Conservation (phyloP, 1,139 yeast genomes). For the Yamadazyma diospyri region DNA sequence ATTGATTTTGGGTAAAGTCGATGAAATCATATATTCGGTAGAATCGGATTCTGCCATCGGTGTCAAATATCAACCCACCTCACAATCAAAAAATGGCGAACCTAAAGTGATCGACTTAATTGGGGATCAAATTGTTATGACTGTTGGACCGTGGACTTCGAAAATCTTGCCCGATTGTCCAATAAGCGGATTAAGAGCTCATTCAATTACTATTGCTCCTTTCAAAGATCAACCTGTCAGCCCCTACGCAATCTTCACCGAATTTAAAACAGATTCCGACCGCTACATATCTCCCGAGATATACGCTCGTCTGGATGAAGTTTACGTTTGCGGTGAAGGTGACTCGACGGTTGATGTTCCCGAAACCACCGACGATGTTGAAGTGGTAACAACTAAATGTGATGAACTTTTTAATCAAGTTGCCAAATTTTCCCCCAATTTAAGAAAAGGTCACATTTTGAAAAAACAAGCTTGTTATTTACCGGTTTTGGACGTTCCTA, state of each 20-base stretch:
- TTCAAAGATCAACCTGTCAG: conserved; percentile 66
- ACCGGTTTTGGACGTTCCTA: conserved; percentile 90
- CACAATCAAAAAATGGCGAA: conserved; percentile 22
- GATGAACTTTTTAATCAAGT: conserved; percentile 84
- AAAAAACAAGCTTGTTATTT: conserved; percentile 93
- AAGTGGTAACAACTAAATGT: conserved; percentile 82
- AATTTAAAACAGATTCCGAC: conserved; percentile 62
- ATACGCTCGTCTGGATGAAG: conserved; percentile 93
- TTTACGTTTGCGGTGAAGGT: conserved; percentile 96
- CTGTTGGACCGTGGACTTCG: conserved; percentile 97
- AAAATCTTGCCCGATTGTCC: conserved; percentile 88
- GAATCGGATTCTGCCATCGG: conserved; percentile 68
- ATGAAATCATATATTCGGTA: conserved; percentile 57
- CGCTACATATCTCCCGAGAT: conserved; percentile 86
- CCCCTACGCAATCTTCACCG: conserved; percentile 94
- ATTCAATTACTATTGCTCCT: conserved; percentile 89
- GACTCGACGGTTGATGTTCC: conserved; percentile 89
- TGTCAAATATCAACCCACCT: conserved; percentile 60
- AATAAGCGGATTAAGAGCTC: conserved; percentile 88
- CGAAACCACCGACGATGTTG: conserved; percentile 90
- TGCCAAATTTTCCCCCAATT: conserved; percentile 67
- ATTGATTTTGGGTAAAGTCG: conserved; percentile 79
- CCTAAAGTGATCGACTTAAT: conserved; percentile 34
- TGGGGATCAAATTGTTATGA: conserved; percentile 76
- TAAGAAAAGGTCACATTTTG: conserved; percentile 71